phyloP scores from a whole-genome alignment of 306 rosid species.

The Quercus aquifolioides region DNA sequence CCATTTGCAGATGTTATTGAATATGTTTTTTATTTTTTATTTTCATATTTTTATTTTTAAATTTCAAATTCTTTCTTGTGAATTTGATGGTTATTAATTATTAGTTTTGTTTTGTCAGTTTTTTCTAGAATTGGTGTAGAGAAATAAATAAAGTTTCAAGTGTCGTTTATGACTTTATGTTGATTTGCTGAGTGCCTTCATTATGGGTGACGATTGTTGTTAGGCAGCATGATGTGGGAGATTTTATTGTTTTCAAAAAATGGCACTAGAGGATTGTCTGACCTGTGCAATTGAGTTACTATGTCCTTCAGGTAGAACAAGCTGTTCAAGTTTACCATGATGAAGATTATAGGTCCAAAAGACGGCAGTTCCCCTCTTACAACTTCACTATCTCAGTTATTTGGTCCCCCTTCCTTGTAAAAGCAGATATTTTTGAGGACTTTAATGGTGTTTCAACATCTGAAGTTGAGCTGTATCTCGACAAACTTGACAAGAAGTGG shows the following conservation, averaged over 20 bases:
- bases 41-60: too few relatives aligned
- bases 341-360: slow-evolving; percentile 64
- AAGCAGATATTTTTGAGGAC: slow-evolving; percentile 90
- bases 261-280: neutral
- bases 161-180: neutral
- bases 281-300: slow-evolving; percentile 20
- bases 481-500: slow-evolving; percentile 73
- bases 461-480: slow-evolving; percentile 79
- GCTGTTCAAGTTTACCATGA: slow-evolving; percentile 72
- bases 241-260: neutral
- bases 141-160: neutral
- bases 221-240: slow-evolving; percentile 12
- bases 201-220: neutral
- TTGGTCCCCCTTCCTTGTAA: slow-evolving; percentile 87
- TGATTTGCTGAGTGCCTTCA: neutral
- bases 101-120: neutral
- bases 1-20: neutral
- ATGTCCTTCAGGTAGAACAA: slow-evolving; percentile 65
- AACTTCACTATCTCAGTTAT: slow-evolving; percentile 62
- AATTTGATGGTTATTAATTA: neutral
- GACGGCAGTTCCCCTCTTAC: slow-evolving; percentile 72
- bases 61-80: neutral
- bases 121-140: neutral
- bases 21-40: neutral
- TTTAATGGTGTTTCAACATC: slow-evolving; percentile 77